Evolutionary conservation across 352 stramenopile genomes (phyloP).

Genomic region (Phytophthora macrochlamydospora): DNA sequence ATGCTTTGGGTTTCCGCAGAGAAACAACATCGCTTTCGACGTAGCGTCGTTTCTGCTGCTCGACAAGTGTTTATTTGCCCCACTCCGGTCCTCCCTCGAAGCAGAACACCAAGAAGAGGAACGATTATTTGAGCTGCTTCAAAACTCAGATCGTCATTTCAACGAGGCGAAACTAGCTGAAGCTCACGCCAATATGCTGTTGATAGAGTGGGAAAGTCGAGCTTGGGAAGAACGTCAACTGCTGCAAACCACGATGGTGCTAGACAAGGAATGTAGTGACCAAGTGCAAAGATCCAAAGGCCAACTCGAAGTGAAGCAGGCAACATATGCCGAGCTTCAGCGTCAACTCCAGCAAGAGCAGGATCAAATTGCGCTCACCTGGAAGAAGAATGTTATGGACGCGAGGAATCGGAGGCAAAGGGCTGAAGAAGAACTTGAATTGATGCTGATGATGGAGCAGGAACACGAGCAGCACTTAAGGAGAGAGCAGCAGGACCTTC

Average conservation of each 20-base stretch:
- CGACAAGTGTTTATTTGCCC: slow-evolving; percentile 44
- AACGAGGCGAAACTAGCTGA: slow-evolving; percentile 20
- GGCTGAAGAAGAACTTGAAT: slow-evolving; percentile 25
- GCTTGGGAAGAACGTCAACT: slow-evolving; percentile 27
- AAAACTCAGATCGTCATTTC: slow-evolving; percentile 16
- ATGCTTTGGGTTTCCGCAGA: slow-evolving; percentile 21
- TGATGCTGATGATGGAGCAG: slow-evolving; percentile 17
- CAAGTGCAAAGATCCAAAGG: slow-evolving; percentile 18
- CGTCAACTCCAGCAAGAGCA: slow-evolving; percentile 24
- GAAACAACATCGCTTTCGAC: slow-evolving; percentile 55
- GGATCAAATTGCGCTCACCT: slow-evolving; percentile 19
- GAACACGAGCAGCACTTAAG: slow-evolving; percentile 25
- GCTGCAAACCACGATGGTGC: slow-evolving; percentile 18
- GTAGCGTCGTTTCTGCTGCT: slow-evolving; percentile 50
- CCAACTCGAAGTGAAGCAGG: slow-evolving; percentile 20
- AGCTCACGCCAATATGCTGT: slow-evolving; percentile 35
- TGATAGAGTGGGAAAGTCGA: slow-evolving; percentile 45
- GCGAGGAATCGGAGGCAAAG: slow-evolving; percentile 11
- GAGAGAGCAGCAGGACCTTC: slow-evolving; percentile 27
- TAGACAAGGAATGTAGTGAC: slow-evolving; percentile 36
- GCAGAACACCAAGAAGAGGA: slow-evolving; percentile 21
- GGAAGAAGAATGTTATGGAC: slow-evolving; percentile 17
- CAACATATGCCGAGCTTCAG: slow-evolving; percentile 24
- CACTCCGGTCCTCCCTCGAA: slow-evolving; percentile 25
- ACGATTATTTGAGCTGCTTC: slow-evolving; percentile 22